Evolutionary conservation across 805 yeast genomes (phyloP).

Genomic region (Ogataea methanolica): DNA sequence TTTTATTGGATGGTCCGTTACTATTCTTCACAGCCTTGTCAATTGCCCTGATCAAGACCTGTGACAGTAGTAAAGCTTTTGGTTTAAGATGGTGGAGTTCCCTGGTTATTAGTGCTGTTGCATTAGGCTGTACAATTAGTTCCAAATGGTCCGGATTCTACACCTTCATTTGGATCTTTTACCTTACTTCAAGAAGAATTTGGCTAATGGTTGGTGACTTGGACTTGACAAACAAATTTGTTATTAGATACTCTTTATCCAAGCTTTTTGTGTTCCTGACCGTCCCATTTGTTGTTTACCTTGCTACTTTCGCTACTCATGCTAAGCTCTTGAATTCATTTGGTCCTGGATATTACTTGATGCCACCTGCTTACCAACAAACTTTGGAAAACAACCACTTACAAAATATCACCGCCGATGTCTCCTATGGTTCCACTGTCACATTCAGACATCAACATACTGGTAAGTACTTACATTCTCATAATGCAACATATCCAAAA

Average conservation of each 20-base stretch:
- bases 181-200: slow-evolving; percentile 41
- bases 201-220: slow-evolving; percentile 76
- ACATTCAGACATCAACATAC: slow-evolving; percentile 67
- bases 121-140: slow-evolving; percentile 52
- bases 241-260: slow-evolving; percentile 36
- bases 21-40: slow-evolving; percentile 44
- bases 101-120: slow-evolving; percentile 43
- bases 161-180: slow-evolving; percentile 58
- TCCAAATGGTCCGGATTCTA: slow-evolving; percentile 70
- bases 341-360: slow-evolving; percentile 57
- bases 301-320: slow-evolving; percentile 54
- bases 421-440: slow-evolving; percentile 68
- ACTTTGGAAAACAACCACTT: slow-evolving; percentile 41
- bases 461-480: slow-evolving; percentile 82
- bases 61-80: slow-evolving; percentile 36
- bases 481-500: slow-evolving; percentile 59
- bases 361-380: slow-evolving; percentile 67
- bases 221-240: slow-evolving; percentile 32
- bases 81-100: slow-evolving; percentile 48
- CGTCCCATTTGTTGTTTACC: slow-evolving; percentile 57
- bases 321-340: slow-evolving; percentile 40
- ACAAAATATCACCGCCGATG: slow-evolving; percentile 50
- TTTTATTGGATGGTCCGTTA: slow-evolving; percentile 42
- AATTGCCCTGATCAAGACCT: slow-evolving; percentile 25
- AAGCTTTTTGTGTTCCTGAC: slow-evolving; percentile 41